Percentiles rank a stretch among this genome's conserved stretches.
Conservation (phyloP, 139 green algal genomes). For the Tetratostichococcus sp. region DNA sequence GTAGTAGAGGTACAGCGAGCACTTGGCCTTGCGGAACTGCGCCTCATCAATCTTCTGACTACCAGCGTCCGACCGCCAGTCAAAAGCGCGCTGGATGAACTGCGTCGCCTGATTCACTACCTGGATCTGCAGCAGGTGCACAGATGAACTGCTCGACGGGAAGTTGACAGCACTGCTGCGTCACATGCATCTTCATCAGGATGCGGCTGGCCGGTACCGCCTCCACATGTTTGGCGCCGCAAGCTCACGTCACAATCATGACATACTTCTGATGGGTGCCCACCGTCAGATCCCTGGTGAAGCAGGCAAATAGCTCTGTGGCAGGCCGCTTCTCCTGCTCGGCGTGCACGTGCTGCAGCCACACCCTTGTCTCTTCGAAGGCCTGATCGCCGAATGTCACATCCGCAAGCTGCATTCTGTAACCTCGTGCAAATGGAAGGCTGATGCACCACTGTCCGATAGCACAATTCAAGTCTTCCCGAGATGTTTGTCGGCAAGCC, state of each 20-base stretch:
- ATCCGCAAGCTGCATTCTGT: background rate
- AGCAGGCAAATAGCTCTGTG: background rate
- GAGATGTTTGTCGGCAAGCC: too few species aligned
- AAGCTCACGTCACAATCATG: too few species aligned
- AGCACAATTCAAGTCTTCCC: too few species aligned
- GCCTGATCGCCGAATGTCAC: background rate
- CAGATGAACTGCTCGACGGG: too few species aligned
- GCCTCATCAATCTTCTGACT: background rate
- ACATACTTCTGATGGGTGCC: too few species aligned
- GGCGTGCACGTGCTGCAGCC: background rate
- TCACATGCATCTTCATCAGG: too few species aligned
- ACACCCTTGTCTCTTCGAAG: background rate
- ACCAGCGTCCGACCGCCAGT: background rate
- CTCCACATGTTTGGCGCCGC: too few species aligned
- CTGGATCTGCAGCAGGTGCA: background rate
- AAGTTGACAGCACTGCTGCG: too few species aligned
- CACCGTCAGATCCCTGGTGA: background rate
- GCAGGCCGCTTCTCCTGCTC: background rate
- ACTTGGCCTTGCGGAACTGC: constrained; percentile 1
- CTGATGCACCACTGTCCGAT: too few species aligned
- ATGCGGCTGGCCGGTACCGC: too few species aligned
- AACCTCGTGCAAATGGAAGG: too few species aligned
- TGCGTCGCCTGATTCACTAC: background rate
- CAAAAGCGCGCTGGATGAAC: background rate
- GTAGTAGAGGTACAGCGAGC: background rate